Conservation (phyloP, 2,329 filamentous ascomycete species). For the Colletotrichum shisoi region DNA sequence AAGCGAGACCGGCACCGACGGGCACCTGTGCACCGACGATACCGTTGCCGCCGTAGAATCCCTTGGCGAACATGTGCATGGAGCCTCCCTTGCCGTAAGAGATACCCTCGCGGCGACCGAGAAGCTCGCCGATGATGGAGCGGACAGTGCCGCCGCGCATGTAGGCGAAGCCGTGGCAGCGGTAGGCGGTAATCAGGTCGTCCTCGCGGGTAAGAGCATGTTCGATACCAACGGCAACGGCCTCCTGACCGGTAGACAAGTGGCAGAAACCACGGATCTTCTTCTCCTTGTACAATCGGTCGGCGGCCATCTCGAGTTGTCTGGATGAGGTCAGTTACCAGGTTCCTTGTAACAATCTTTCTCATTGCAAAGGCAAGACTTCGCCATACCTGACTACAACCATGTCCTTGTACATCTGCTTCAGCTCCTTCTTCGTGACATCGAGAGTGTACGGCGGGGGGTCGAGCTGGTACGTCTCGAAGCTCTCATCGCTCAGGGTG, state of each 20-base stretch:
- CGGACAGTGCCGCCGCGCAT: constrained; percentile 93
- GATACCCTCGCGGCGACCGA: constrained; percentile 94
- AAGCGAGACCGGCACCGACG: constrained; percentile 93
- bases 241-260: constrained; percentile 96
- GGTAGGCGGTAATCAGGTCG: constrained; percentile 96
- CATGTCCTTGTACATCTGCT: constrained; percentile 99
- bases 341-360: neutral
- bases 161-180: constrained; percentile 97
- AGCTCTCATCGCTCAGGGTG: constrained; percentile 95
- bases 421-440: constrained; percentile 96
- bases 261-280: constrained; percentile 99
- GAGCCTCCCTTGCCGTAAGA: constrained; percentile 98
- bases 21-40: constrained; percentile 99
- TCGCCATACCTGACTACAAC: constrained; percentile 81
- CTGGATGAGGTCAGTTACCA: constrained; percentile 56
- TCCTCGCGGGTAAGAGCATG: constrained; percentile 90
- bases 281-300: constrained; percentile 99
- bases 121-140: constrained; percentile 93
- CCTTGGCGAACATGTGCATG: constrained; percentile 99
- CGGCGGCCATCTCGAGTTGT: constrained; percentile 99
- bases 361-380: neutral
- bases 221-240: constrained; percentile 95
- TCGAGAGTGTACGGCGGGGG: constrained; percentile 91
- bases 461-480: constrained; percentile 99
- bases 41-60: constrained; percentile 98